These are phyloP conservation scores for Vigna reflexopilosa DNA, from an alignment of 306 rosid genomes.

Conservation along the genomic window DNA sequence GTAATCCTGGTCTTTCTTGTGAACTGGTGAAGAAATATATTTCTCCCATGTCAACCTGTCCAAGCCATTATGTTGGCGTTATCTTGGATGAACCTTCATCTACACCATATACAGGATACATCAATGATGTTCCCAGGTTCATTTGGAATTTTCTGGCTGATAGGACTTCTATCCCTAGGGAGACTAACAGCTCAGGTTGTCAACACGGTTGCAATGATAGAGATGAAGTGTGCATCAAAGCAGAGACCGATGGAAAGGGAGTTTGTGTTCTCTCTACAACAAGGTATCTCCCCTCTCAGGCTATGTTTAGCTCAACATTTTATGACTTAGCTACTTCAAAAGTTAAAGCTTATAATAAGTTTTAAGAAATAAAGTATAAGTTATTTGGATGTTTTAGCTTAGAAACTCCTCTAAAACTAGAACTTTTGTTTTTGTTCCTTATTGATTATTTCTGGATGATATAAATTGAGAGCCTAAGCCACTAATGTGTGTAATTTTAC, in stretches of 20 bases:
- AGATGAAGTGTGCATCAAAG: conserved; percentile 78
- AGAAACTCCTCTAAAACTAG: background rate
- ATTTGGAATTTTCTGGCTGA: conserved; percentile 90
- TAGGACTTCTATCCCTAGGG: conserved; percentile 66
- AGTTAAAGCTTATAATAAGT: no score
- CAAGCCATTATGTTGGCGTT: conserved; percentile 92
- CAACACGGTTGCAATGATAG: conserved; percentile 68
- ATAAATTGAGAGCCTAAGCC: background rate
- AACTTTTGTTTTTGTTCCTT: background rate
- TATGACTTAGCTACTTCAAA: background rate
- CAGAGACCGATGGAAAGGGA: conserved; percentile 82
- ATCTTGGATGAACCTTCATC: conserved; percentile 78
- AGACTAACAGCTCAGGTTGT: conserved; percentile 60
- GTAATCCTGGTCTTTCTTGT: conserved; percentile 95
- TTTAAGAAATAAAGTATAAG: no score
- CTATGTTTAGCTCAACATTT: background rate
- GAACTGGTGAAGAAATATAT: conserved; percentile 82
- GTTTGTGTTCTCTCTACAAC: conserved; percentile 84
- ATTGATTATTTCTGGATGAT: background rate
- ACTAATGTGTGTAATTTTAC: background rate
- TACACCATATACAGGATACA: conserved; percentile 65
- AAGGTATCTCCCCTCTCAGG: conserved; percentile 62
- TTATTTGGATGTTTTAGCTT: background rate
- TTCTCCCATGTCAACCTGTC: conserved; percentile 70
- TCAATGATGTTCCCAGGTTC: conserved; percentile 82